These are phyloP conservation scores for Mariannaea elegans DNA, from an alignment of 2,329 filamentous ascomycete species.

Conservation along the genomic window DNA sequence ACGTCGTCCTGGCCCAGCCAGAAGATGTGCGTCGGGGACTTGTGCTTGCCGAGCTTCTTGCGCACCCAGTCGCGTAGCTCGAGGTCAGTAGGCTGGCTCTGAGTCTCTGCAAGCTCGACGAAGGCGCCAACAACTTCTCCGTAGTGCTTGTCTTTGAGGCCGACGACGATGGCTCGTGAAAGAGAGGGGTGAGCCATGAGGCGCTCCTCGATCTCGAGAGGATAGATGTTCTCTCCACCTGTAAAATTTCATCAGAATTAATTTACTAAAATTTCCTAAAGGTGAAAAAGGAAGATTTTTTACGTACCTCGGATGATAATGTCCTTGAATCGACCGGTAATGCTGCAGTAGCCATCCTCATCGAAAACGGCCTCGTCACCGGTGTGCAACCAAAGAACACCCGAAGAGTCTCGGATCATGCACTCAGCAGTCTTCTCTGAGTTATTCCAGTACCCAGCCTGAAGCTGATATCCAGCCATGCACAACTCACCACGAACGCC, in stretches of 20 bases:
- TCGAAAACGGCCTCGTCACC: constrained; percentile 77
- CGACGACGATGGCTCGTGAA: constrained; percentile 73
- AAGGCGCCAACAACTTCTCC: constrained; percentile 79
- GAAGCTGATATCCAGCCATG: constrained; percentile 80
- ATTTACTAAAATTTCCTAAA: too few relatives aligned
- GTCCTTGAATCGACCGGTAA: constrained; percentile 81
- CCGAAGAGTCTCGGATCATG: constrained; percentile 62
- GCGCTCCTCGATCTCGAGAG: constrained; percentile 78
- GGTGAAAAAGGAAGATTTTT: background rate
- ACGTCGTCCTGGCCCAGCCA: constrained; percentile 74
- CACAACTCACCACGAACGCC: constrained; percentile 78
- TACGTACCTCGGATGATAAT: constrained; percentile 75
- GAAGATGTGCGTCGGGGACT: constrained; percentile 78
- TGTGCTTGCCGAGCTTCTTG: constrained; percentile 69
- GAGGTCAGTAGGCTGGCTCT: constrained; percentile 55
- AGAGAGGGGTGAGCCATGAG: constrained; percentile 72
- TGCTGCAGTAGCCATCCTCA: constrained; percentile 73
- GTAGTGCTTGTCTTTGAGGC: constrained; percentile 74
- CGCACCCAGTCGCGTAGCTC: constrained; percentile 72
- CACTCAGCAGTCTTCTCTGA: constrained; percentile 74
- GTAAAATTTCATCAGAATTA: constrained; percentile 28
- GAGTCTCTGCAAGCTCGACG: constrained; percentile 52
- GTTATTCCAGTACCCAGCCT: constrained; percentile 74
- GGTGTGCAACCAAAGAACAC: constrained; percentile 70
- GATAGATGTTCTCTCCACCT: constrained; percentile 79